phyloP scores from a whole-genome alignment of 257 asterid species.

The Solanum ossicruentum region DNA sequence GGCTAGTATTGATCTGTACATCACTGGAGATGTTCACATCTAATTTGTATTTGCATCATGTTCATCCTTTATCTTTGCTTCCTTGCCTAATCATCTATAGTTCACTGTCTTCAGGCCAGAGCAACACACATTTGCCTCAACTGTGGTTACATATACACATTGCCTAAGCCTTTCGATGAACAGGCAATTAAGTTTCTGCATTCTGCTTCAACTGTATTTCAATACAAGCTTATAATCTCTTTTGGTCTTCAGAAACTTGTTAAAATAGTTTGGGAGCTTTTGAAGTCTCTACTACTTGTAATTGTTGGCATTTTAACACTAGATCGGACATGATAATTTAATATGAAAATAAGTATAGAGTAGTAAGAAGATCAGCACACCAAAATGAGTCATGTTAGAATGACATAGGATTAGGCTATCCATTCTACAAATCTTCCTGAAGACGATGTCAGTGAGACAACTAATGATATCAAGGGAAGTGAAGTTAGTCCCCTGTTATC shows the following conservation, averaged over 20 bases:
- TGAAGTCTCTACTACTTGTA: background rate
- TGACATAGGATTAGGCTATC: background rate
- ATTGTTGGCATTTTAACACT: background rate
- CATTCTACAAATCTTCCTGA: background rate
- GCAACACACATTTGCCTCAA: slow-evolving; percentile 96
- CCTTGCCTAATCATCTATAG: background rate
- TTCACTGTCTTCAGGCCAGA: slow-evolving; percentile 38
- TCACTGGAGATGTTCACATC: background rate
- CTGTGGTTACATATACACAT: slow-evolving; percentile 88
- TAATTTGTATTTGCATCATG: background rate
- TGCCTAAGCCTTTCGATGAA: slow-evolving; percentile 68
- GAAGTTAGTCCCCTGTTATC: no score
- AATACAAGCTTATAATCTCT: background rate
- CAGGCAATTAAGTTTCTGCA: slow-evolving; percentile 40
- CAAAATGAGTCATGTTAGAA: background rate
- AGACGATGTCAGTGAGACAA: background rate
- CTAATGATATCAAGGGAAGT: background rate
- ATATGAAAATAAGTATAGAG: background rate
- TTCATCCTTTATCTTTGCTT: background rate
- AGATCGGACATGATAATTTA: background rate
- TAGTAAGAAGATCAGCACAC: background rate
- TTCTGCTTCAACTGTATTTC: background rate
- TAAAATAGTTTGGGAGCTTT: background rate
- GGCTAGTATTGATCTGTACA: slow-evolving; percentile 21
- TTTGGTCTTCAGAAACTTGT: background rate